phyloP scores from a whole-genome alignment of 169 alveolate species.

The Plasmodium ovale region DNA sequence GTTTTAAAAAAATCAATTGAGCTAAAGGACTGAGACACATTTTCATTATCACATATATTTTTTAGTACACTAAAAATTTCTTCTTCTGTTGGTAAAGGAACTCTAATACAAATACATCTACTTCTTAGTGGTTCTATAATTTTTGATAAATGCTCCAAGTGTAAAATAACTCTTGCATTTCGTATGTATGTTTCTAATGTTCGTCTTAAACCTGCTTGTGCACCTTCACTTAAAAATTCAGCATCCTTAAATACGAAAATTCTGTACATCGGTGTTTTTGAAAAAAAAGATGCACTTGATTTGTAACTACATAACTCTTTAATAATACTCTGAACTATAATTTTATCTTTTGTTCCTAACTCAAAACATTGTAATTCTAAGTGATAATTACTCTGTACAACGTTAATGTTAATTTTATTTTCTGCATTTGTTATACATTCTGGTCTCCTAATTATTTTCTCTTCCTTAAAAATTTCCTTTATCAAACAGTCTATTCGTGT shows the following conservation, averaged over 20 bases:
- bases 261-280: constrained; percentile 91
- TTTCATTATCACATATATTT: constrained; percentile 44
- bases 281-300: constrained; percentile 88
- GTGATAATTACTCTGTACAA: constrained; percentile 93
- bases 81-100: constrained; percentile 92
- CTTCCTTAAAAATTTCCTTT: constrained; percentile 92
- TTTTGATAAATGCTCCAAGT: constrained; percentile 89
- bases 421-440: constrained; percentile 86
- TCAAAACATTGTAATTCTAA: constrained; percentile 94
- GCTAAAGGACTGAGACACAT: constrained; percentile 18
- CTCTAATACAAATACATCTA: constrained; percentile 95
- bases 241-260: constrained; percentile 93
- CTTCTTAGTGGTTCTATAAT: constrained; percentile 94
- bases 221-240: constrained; percentile 91
- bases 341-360: constrained; percentile 94
- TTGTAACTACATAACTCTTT: constrained; percentile 93
- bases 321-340: constrained; percentile 92
- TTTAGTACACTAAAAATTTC: constrained; percentile 79
- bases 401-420: constrained; percentile 84
- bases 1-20: constrained; percentile 27
- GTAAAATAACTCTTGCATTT: constrained; percentile 92
- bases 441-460: constrained; percentile 89
- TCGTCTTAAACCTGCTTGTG: constrained; percentile 97
- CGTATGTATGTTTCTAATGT: constrained; percentile 95
- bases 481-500: constrained; percentile 94